phyloP scores from a whole-genome alignment of 2,329 filamentous ascomycete species.

The Hypoxylon sp. region DNA sequence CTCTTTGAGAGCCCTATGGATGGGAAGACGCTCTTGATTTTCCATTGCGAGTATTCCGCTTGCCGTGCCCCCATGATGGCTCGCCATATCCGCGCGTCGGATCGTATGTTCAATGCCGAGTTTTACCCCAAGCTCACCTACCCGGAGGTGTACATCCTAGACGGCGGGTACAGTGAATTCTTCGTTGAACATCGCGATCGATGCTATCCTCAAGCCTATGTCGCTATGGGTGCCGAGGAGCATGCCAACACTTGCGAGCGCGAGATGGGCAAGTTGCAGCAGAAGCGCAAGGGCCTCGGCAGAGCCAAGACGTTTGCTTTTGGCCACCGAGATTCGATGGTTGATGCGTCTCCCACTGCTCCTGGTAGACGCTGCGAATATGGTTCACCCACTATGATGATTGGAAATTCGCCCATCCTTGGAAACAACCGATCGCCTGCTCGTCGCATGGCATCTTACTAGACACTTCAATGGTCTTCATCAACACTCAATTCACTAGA shows the following conservation, averaged over 20 bases:
- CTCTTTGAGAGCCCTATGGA: slow-evolving; percentile 79
- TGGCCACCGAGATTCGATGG: slow-evolving; percentile 75
- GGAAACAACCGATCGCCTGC: slow-evolving; percentile 67
- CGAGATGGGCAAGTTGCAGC: slow-evolving; percentile 92
- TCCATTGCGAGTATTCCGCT: slow-evolving; percentile 98
- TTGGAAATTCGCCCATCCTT: slow-evolving; percentile 62
- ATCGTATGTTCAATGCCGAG: slow-evolving; percentile 87
- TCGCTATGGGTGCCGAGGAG: slow-evolving; percentile 94
- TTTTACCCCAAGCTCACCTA: slow-evolving; percentile 92
- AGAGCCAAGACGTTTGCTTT: slow-evolving; percentile 97
- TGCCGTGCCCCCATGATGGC: slow-evolving; percentile 98
- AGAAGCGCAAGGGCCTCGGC: slow-evolving; percentile 83
- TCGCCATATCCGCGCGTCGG: slow-evolving; percentile 89
- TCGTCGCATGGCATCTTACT: slow-evolving; percentile 77
- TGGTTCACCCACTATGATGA: slow-evolving; percentile 60
- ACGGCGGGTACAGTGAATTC: slow-evolving; percentile 96
- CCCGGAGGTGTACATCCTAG: slow-evolving; percentile 96
- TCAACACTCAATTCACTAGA: not conserved
- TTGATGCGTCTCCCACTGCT: slow-evolving; percentile 73
- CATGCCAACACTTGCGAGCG: slow-evolving; percentile 94
- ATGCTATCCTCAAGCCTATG: slow-evolving; percentile 95
- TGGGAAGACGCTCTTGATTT: slow-evolving; percentile 84
- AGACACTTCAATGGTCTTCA: slow-evolving; percentile 18
- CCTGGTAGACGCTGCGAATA: slow-evolving; percentile 61
- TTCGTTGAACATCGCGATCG: slow-evolving; percentile 82